These are phyloP conservation scores for Melaleuca quinquenervia DNA, from an alignment of 345 rosid species.

Conservation along the genomic window DNA sequence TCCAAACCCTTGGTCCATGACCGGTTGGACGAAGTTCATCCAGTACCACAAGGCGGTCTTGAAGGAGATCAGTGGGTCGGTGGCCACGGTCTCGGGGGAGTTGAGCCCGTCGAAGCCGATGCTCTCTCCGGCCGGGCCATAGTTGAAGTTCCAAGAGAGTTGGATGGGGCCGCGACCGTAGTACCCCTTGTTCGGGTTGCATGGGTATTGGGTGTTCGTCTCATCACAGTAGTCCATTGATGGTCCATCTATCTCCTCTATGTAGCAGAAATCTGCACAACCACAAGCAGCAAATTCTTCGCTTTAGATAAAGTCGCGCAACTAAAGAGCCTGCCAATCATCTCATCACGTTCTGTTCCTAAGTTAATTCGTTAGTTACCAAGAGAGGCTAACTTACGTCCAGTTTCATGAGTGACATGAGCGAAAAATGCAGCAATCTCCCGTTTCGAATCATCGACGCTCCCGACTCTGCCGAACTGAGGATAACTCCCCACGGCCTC, in stretches of 20 bases:
- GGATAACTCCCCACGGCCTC: constrained; percentile 11
- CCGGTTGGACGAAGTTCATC: constrained; percentile 41
- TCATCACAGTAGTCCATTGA: constrained; percentile 32
- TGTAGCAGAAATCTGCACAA: constrained; percentile 40
- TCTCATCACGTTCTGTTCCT: neutral
- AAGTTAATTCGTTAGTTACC: neutral
- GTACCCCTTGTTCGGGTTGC: constrained; percentile 43
- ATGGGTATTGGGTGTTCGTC: constrained; percentile 30
- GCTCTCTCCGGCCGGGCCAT: constrained; percentile 44
- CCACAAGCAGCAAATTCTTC: neutral
- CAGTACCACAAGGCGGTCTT: constrained; percentile 68
- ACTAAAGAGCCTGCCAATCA: too few relatives aligned
- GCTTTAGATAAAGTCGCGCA: neutral
- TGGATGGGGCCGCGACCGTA: constrained; percentile 61
- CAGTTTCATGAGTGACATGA: constrained; percentile 38
- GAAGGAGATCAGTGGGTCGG: constrained; percentile 42
- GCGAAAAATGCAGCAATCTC: constrained; percentile 45
- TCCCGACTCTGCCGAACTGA: constrained; percentile 21
- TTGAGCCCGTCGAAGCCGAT: constrained; percentile 39
- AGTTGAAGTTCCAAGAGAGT: constrained; percentile 60
- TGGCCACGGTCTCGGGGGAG: constrained; percentile 51
- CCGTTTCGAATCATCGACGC: constrained; percentile 26
- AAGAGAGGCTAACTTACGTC: constrained; percentile 8
- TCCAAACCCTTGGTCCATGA: constrained; percentile 54
- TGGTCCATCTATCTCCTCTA: constrained; percentile 44